Evolutionary conservation across 2,329 filamentous ascomycete species (phyloP).

Genomic region (Claviceps sp.): DNA sequence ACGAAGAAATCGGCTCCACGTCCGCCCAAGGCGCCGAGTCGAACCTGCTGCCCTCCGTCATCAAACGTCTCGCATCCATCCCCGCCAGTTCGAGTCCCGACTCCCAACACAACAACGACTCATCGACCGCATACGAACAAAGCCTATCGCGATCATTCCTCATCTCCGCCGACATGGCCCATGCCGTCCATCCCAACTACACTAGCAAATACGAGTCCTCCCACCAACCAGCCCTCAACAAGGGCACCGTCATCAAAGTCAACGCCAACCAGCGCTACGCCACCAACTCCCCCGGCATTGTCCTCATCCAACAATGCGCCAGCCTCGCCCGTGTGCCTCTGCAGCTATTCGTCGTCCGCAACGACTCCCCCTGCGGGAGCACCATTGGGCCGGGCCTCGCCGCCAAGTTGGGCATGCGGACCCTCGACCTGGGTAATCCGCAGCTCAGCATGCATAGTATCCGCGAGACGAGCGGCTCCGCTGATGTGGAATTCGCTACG

Average conservation of each 20-base stretch:
- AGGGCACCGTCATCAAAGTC: constrained; percentile 91
- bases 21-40: constrained; percentile 91
- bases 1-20: constrained; percentile 90
- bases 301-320: constrained; percentile 79
- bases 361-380: constrained; percentile 87
- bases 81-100: constrained; percentile 49
- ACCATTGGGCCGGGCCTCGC: constrained; percentile 97
- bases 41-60: constrained; percentile 75
- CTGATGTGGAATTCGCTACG: constrained; percentile 78
- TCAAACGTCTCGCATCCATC: constrained; percentile 74
- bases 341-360: constrained; percentile 91
- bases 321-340: constrained; percentile 64
- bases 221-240: constrained; percentile 91
- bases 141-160: constrained; percentile 84
- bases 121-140: constrained; percentile 82
- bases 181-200: constrained; percentile 94
- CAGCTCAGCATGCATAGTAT: constrained; percentile 97
- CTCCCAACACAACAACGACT: constrained; percentile 46
- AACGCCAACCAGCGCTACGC: constrained; percentile 97
- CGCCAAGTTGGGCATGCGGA: constrained; percentile 73
- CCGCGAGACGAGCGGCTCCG: constrained; percentile 76
- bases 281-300: constrained; percentile 91
- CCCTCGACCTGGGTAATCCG: constrained; percentile 84
- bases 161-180: constrained; percentile 93
- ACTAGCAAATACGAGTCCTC: constrained; percentile 78